Base-by-base conservation (phyloP, 345 rosid species). In the Citrus glauca region DNA sequence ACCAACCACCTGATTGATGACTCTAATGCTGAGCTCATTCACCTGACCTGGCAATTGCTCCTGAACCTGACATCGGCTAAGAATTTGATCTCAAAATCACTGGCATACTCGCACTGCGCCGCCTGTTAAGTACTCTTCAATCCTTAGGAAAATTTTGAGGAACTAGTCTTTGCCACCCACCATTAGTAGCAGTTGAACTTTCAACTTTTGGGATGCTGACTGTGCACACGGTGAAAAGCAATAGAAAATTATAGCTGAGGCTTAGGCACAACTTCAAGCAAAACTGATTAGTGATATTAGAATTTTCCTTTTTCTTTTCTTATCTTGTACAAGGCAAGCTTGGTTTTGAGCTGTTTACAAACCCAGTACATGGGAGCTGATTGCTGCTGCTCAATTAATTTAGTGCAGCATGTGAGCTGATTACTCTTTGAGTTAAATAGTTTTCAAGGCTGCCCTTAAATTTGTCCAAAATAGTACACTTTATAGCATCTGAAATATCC, bases 71-170 rank as follows among this genome's bases (percentile, higher is more conserved):
- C 83, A 25, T 81, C 80, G 0, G 77, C 68, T 11, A 63, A 37
- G 40, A 37, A 14, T 45, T 55, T 0, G 6, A 64, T 80, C 60
- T 82, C 78, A 17, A 79, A 63, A 55, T 82, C 71, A 6, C 66
- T 30, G 2, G 63, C 71, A 35, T 24, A 32, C 16, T 85, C 25
- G 78, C 24, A 74, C 77, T 28, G 24, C 22, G 6, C 78, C 84
- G 27, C 75, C 70, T 53, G 65, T 30, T 38, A 73, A 10, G 74
- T 65, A 81, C 6, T 79, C 77, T 22, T 81, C 69, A 63, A 83
- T 76, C 64, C 88, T 82, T 2, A n/a, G 88, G 84, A 57, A 85
- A 63, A 85, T 72, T 70, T 85, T 81, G 25, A 75, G 68, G 72
- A 68, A 53, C 50, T 82, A 82, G 65, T 82, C 88, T 72, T 80